phyloP scores from a whole-genome alignment of 2,329 filamentous ascomycete genomes.

The Phyllosticta citribraziliensis region DNA sequence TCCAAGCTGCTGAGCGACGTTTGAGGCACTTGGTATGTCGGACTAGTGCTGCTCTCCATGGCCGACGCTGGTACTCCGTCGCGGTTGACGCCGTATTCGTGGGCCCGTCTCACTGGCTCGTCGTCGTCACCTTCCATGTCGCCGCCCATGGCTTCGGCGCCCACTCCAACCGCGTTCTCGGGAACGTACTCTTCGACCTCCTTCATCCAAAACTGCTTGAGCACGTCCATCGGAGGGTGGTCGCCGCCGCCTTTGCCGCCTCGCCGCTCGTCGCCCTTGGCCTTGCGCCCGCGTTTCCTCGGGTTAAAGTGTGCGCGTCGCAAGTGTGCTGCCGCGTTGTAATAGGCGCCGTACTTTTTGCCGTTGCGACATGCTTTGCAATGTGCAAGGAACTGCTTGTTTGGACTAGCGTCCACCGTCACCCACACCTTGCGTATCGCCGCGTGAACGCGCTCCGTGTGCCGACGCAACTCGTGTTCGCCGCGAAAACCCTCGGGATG shows the following conservation, averaged over 20 bases:
- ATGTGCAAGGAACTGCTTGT: constrained; percentile 58
- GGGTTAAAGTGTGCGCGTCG: constrained; percentile 80
- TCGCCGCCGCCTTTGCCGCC: constrained; percentile 55
- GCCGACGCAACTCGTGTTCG: constrained; percentile 59
- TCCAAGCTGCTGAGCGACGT: background rate
- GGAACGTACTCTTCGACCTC: constrained; percentile 42
- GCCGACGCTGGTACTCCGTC: constrained; percentile 3
- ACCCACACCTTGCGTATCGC: constrained; percentile 51
- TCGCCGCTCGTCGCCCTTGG: constrained; percentile 49
- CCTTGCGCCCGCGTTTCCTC: constrained; percentile 46
- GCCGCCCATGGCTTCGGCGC: background rate
- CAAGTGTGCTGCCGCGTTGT: constrained; percentile 88
- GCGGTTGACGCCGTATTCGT: constrained; percentile 2
- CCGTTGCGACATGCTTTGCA: constrained; percentile 72
- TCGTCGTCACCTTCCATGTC: constrained; percentile 7
- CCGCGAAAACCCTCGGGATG: constrained; percentile 74
- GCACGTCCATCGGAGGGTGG: constrained; percentile 48
- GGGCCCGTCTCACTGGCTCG: constrained; percentile 7
- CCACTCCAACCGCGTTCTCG: constrained; percentile 1
- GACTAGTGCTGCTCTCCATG: background rate
- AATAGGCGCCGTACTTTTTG: constrained; percentile 84
- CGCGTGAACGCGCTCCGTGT: constrained; percentile 56
- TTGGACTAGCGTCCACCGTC: constrained; percentile 48
- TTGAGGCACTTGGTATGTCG: background rate
- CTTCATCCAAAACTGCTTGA: constrained; percentile 50